Evolutionary conservation across 2,329 filamentous ascomycete species (phyloP).

Genomic region (Magnaporthiopsis rhizophila): DNA sequence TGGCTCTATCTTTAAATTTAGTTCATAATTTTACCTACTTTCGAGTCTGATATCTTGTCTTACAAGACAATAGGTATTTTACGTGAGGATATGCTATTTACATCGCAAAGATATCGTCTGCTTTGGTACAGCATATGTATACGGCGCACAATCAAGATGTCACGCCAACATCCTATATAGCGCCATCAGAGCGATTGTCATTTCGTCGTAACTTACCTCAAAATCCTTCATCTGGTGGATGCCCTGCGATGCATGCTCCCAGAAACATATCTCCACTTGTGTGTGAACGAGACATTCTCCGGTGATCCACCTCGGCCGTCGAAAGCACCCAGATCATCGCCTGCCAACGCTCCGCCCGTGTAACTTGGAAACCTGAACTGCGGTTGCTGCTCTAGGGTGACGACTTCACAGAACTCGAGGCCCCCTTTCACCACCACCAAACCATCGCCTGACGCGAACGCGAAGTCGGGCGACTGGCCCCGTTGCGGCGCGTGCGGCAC

Average conservation of each 20-base stretch:
- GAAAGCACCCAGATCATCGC: background rate
- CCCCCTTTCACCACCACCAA: background rate
- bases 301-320: background rate
- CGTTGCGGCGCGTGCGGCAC: background rate
- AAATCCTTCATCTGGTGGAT: background rate
- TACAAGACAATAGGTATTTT: no score
- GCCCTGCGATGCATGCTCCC: background rate
- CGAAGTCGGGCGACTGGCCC: constrained; percentile 4
- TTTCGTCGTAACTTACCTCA: no score
- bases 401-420: background rate
- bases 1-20: no score
- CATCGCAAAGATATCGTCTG: no score
- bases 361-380: background rate
- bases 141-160: no score
- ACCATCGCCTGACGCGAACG: background rate
- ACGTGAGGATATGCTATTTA: no score
- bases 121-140: no score
- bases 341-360: background rate
- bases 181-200: no score
- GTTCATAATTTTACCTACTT: no score
- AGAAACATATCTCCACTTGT: background rate
- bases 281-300: background rate
- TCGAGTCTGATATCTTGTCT: no score
- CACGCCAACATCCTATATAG: no score
- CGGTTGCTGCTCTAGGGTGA: background rate